phyloP scores from a whole-genome alignment of 140 eudicot genomes.

The Flaveria floridana region DNA sequence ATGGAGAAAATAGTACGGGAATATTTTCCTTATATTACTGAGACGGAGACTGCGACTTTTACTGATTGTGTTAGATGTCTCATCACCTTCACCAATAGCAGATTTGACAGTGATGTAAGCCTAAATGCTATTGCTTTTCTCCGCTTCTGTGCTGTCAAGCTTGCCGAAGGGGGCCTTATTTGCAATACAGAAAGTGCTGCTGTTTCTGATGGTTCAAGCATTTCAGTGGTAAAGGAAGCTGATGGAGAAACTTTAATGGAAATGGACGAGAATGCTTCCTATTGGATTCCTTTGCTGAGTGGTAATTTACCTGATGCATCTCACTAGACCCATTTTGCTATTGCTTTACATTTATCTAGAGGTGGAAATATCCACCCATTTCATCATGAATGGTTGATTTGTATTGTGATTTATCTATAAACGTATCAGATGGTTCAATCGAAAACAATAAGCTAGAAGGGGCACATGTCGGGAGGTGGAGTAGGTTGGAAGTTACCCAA shows the following conservation, averaged over 20 bases:
- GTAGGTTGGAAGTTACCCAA: not conserved
- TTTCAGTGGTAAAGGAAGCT: slow-evolving; percentile 28
- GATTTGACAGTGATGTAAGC: slow-evolving; percentile 91
- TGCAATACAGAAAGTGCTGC: slow-evolving; percentile 51
- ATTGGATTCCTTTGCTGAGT: slow-evolving; percentile 88
- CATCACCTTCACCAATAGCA: slow-evolving; percentile 88
- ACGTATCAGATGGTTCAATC: not conserved
- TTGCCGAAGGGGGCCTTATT: slow-evolving; percentile 89
- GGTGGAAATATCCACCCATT: not conserved
- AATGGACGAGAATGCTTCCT: slow-evolving; percentile 61
- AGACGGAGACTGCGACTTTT: slow-evolving; percentile 79
- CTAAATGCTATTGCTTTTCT: slow-evolving; percentile 98
- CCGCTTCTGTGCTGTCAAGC: slow-evolving; percentile 96
- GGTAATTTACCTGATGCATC: slow-evolving; percentile 43
- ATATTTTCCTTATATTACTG: slow-evolving; percentile 91
- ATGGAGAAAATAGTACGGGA: slow-evolving; percentile 98
- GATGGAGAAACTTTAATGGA: slow-evolving; percentile 48
- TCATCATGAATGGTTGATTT: not conserved
- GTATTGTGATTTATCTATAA: not conserved
- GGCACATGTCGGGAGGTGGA: not conserved
- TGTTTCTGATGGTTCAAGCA: slow-evolving; percentile 47
- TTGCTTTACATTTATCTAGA: not conserved
- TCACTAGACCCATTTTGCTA: not conserved
- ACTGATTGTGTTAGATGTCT: slow-evolving; percentile 96
- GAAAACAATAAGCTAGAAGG: not conserved